These are phyloP conservation scores for Podospora conica DNA, from an alignment of 495 filamentous ascomycete genomes.

Conservation along the genomic window DNA sequence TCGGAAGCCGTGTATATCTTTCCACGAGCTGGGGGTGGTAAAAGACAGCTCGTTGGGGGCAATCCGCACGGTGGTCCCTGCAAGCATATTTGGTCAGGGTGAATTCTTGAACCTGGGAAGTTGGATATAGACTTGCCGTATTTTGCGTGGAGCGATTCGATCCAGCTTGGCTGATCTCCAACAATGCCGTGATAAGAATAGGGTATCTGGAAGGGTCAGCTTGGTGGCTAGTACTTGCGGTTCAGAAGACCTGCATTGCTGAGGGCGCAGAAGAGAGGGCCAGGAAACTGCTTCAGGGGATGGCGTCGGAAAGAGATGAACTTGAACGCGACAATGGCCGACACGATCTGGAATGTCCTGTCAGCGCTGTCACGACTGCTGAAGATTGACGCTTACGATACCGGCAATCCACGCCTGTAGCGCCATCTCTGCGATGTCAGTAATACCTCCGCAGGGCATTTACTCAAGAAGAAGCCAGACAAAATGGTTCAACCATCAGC, in stretches of 20 bases:
- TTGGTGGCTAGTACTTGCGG: background rate
- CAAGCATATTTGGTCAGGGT: background rate
- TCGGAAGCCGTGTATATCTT: constrained; percentile 37
- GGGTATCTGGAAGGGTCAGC: constrained; percentile 5
- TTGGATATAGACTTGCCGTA: constrained; percentile 11
- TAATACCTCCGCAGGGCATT: background rate
- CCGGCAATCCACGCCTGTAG: background rate
- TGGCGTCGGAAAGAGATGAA: background rate
- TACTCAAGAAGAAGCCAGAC: too few species aligned
- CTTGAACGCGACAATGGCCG: background rate
- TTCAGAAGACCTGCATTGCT: background rate
- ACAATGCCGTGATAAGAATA: constrained; percentile 7
- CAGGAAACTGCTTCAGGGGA: constrained; percentile 10
- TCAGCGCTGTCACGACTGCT: background rate
- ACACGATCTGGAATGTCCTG: background rate
- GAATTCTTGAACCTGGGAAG: background rate
- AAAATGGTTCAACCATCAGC: background rate
- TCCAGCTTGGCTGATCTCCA: constrained; percentile 12
- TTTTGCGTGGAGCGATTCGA: constrained; percentile 21
- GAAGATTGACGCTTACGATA: background rate
- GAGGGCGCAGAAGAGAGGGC: constrained; percentile 8
- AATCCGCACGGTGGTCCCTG: constrained; percentile 38
- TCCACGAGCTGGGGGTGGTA: constrained; percentile 33
- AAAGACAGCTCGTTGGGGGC: constrained; percentile 44
- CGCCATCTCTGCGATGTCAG: background rate